Percentiles rank a stretch among this genome's conserved stretches.
Evolutionary conservation across 202 grass and related monocot species (phyloP).

Genomic region (Musa balbisiana): DNA sequence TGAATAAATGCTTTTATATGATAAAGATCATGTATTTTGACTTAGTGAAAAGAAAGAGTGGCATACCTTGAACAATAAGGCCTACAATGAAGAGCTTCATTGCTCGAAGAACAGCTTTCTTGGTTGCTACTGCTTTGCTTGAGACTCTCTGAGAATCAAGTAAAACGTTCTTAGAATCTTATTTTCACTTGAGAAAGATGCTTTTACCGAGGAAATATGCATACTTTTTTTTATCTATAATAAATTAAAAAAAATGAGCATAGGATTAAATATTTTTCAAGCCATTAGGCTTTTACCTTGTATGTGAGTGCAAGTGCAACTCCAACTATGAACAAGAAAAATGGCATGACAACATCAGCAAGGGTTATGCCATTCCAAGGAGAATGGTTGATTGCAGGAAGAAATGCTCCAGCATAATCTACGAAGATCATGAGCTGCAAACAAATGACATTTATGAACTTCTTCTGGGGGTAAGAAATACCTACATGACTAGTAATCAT

Average conservation of each 20-base stretch:
- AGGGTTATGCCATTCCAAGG: slow-evolving; percentile 76
- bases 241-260: background rate
- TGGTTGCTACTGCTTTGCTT: slow-evolving; percentile 53
- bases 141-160: slow-evolving; percentile 44
- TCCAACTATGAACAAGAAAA: slow-evolving; percentile 97
- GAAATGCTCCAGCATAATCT: slow-evolving; percentile 70
- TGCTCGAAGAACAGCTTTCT: slow-evolving; percentile 66
- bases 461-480: background rate
- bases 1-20: too few relatives aligned
- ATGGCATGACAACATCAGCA: slow-evolving; percentile 97
- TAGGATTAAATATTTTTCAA: background rate
- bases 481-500: background rate
- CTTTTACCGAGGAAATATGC: too few relatives aligned
- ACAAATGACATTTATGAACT: background rate
- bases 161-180: too few relatives aligned
- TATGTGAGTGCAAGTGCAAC: slow-evolving; percentile 76
- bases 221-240: too few relatives aligned
- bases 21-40: background rate
- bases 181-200: too few relatives aligned
- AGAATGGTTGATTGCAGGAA: slow-evolving; percentile 70
- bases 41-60: background rate
- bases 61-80: slow-evolving; percentile 87
- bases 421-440: slow-evolving; percentile 96
- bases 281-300: slow-evolving; percentile 40
- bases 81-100: slow-evolving; percentile 79